Evolutionary conservation across 1,139 yeast species (phyloP).

Genomic region (Protomyces lactucae-debilis): DNA sequence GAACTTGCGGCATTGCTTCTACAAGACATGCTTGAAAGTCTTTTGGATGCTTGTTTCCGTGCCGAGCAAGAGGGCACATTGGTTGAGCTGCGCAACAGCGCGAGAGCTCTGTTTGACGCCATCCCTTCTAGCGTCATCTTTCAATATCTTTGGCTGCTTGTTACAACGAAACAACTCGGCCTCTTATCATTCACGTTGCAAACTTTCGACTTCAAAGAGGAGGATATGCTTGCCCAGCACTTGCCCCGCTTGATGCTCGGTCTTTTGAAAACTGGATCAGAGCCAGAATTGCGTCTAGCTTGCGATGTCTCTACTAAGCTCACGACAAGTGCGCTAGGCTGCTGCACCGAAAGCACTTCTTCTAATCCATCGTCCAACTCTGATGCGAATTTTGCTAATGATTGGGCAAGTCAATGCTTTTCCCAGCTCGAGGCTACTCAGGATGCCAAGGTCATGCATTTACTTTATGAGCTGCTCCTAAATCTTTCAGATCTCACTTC

Average conservation of each 20-base stretch:
- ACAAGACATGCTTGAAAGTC: not conserved
- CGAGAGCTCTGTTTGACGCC: conserved; percentile 7
- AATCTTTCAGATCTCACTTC: not conserved
- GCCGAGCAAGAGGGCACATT: not conserved
- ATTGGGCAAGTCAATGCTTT: too few species aligned
- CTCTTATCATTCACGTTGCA: conserved; percentile 1
- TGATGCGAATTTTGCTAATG: too few species aligned
- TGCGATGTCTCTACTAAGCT: not conserved
- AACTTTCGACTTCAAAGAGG: not conserved
- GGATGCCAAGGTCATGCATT: not conserved
- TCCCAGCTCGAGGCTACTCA: too few species aligned
- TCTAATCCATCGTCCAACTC: too few species aligned
- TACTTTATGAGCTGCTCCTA: not conserved
- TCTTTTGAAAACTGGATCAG: not conserved
- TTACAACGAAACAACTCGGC: not conserved
- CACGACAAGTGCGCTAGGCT: not conserved
- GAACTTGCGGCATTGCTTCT: conserved; percentile 1
- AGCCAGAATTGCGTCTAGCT: not conserved
- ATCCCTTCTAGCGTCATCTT: not conserved
- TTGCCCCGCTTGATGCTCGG: conserved; percentile 3
- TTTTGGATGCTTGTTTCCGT: not conserved
- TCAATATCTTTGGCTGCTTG: not conserved
- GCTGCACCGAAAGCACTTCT: too few species aligned
- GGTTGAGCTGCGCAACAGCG: not conserved
- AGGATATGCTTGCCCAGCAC: not conserved